Percentiles rank a stretch among this genome's conserved stretches.
phyloP scores from a whole-genome alignment of 768 basidiomycete species.

The Hemileccinum rubropunctum region DNA sequence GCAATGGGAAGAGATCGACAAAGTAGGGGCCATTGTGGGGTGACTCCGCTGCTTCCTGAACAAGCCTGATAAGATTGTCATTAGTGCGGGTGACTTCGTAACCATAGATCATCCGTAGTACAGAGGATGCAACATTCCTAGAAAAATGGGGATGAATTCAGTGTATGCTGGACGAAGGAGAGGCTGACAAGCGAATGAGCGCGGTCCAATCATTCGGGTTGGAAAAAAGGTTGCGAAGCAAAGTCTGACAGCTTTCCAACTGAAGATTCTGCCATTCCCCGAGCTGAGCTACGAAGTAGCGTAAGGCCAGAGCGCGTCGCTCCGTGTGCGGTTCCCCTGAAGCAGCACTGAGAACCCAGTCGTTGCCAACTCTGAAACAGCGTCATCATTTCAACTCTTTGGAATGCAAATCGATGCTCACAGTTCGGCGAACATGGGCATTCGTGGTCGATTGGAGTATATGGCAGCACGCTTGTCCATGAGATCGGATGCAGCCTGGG shows the following conservation, averaged over 20 bases:
- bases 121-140: not conserved
- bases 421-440: not conserved
- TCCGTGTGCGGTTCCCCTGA: conserved; percentile 9
- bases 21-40: conserved; percentile 3
- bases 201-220: not conserved
- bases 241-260: conserved; percentile 1
- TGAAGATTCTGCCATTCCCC: conserved; percentile 12
- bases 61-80: conserved; percentile 1
- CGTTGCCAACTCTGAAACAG: not conserved
- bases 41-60: not conserved
- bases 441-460: not conserved
- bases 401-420: not conserved
- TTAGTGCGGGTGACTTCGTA: not conserved
- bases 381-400: no score
- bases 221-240: conserved; percentile 1
- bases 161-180: no score
- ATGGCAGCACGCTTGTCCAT: conserved; percentile 1
- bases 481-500: conserved; percentile 11
- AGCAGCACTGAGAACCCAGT: not conserved
- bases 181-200: not conserved
- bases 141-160: not conserved
- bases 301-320: conserved; percentile 6
- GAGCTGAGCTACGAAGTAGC: conserved; percentile 7
- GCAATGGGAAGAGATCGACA: conserved; percentile 4
- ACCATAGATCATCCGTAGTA: not conserved